Evolutionary conservation across 371 early-diverging fungal species (phyloP), one percentile per base, ranked within the genome.

Genomic region (Coemansia sp.): DNA sequence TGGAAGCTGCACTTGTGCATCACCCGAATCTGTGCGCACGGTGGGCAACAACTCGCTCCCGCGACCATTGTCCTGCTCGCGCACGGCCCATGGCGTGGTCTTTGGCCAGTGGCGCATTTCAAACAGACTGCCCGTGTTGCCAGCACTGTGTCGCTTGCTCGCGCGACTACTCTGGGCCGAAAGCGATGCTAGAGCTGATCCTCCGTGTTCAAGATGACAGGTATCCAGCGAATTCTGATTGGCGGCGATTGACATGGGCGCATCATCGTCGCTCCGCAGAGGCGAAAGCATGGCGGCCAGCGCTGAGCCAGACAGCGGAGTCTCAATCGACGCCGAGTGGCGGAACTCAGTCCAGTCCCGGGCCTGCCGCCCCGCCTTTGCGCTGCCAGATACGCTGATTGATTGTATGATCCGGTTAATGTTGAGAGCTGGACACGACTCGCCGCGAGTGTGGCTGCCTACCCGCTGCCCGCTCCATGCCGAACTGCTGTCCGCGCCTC

Each of bases 381-480:
- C 40, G 66, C 46, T 56, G 58, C 49, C 39, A 21, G 73, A 69
- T 17, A 69, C 70, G 44, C 76, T 71, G 63, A 75, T 75, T 15
- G 76, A 71, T 48, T 72, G 76, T 72, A 75, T 71, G 46, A 75
- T 71, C 12, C 71, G 76, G 6, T 71, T 71, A 49, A 75, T 75
- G 54, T 71, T 61, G 19, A 75, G 71, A 17, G 71, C 64, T 6
- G 76, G 76, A 17, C 76, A 75, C 19, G 76, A 75, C 9, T 48
- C 49, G 39, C 67, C 76, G 29, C 76, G 76, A 13, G 61, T 52
- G 58, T 74, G 75, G 67, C 73, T 65, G 23, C 62, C 57, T 29
- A 66, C 63, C 39, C 58, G 70, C 71, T 65, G 65, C 61, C 64
- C 61, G 12, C 70, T 58, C 19, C 66, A 29, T 48, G 59, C 51